A percentile compares a stretch with the other conserved stretches of the same genome.
These are phyloP conservation scores for Cryptococcus maquisensis DNA, from an alignment of 1,284 basidiomycete genomes.

Conservation along the genomic window DNA sequence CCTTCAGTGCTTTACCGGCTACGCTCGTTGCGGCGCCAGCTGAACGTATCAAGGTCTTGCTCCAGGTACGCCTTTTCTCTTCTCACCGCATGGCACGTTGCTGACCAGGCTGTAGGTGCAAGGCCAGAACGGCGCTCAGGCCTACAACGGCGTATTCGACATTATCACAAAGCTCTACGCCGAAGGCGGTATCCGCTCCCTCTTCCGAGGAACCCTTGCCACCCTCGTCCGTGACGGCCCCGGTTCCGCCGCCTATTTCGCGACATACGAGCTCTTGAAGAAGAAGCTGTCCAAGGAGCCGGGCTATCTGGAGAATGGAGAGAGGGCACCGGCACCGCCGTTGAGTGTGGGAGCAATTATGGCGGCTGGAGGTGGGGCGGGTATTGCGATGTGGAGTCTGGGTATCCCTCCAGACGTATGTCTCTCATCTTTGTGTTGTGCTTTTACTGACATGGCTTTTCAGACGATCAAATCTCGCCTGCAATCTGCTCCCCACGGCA, in stretches of 20 bases:
- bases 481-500: conserved; percentile 94
- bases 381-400: conserved; percentile 95
- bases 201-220: conserved; percentile 88
- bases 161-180: conserved; percentile 88
- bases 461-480: conserved; percentile 93
- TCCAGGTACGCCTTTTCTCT: conserved; percentile 61
- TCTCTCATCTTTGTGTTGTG: conserved; percentile 15
- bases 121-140: conserved; percentile 71
- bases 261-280: conserved; percentile 93
- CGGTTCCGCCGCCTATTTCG: conserved; percentile 95
- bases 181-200: conserved; percentile 87
- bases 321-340: conserved; percentile 68
- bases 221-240: conserved; percentile 94
- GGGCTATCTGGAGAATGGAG: conserved; percentile 49
- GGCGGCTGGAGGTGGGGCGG: conserved; percentile 88
- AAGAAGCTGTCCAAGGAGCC: conserved; percentile 57
- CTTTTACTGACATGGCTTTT: not conserved
- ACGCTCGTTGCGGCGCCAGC: conserved; percentile 91
- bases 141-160: conserved; percentile 89
- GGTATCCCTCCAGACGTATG: conserved; percentile 91
- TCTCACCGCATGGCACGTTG: not conserved
- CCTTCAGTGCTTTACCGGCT: conserved; percentile 89
- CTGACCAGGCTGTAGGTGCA: conserved; percentile 59
- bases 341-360: conserved; percentile 86
- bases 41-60: conserved; percentile 92